Base-by-base conservation (phyloP, 805 yeast genomes). In the Yueomyces sp. region DNA sequence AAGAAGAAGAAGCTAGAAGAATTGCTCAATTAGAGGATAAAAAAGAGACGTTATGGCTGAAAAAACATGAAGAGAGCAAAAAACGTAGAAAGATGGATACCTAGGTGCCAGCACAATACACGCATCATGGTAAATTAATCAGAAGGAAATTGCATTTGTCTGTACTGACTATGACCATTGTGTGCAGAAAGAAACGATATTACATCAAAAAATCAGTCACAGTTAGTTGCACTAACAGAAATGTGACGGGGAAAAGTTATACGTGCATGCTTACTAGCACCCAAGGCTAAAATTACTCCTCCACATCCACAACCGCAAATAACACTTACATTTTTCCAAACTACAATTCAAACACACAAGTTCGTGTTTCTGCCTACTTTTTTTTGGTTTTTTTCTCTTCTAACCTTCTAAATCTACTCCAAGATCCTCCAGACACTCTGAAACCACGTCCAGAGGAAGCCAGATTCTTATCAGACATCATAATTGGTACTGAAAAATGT, bases 11-110 rank as follows among this genome's bases (percentile, higher is more conserved):
- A 33, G 81, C 95, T 9, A 68, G 77, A 36, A 70, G 71, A 41
- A 72, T 70, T 44, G 98, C 94, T 0, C 72, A 74, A 51, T 49
- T 70, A 37, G 98, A 92, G 57, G 98, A 90, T 55, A 65, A 69
- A 41, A 65, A 72, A 42, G 96, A 88, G 57, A 76, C 75, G 54
- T 74, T 67, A 43, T 69, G 77, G 55, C 77, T 82, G 49, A 75
- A 69, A 47, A 60, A 57, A 46, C 70, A 65, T 44, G 69, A 69
- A 12, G 59, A 60, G 47, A 72, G 68, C 48, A 77, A 79, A 54
- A 58, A 34, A 19, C 8, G 26, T 9, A 34, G 37, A 34, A 34
- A 34, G 11, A 31, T 8, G 7, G 7, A 8, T 31, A 7, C 11
- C 34, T 31, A 31, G 34, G 11, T 31, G 1, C 34, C 34, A 31